These are phyloP conservation scores for Fraxinus platypoda DNA, from an alignment of 305 asterid genomes.

Conservation along the genomic window DNA sequence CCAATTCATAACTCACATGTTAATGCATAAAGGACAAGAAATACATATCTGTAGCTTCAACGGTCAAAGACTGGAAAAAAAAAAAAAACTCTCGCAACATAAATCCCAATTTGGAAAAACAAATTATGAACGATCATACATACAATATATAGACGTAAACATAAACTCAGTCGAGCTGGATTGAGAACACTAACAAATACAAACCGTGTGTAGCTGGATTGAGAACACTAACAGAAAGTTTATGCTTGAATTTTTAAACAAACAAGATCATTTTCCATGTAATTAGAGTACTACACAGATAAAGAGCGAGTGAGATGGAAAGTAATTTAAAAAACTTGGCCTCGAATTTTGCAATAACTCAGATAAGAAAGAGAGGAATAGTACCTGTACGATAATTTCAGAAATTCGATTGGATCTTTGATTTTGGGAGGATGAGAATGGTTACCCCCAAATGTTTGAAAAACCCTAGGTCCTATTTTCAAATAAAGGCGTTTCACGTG, in stretches of 20 bases:
- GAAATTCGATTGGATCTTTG: conserved; percentile 1
- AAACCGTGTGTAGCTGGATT: background rate
- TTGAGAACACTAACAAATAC: background rate
- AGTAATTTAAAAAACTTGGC: background rate
- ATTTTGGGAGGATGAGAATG: conserved; percentile 11
- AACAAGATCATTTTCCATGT: background rate
- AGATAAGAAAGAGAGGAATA: background rate
- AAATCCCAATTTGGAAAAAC: background rate
- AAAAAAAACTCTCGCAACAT: background rate
- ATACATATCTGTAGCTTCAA: background rate
- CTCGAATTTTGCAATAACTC: background rate
- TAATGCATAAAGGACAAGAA: background rate
- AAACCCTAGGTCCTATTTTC: conserved; percentile 30
- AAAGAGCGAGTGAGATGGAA: background rate
- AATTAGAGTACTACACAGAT: background rate
- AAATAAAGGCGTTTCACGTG: conserved; percentile 14
- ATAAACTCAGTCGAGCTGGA: background rate
- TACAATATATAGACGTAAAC: background rate
- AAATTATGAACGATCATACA: background rate
- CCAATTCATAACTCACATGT: background rate
- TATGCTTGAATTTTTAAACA: background rate
- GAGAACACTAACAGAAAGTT: background rate
- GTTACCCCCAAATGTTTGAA: conserved; percentile 13
- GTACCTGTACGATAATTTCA: conserved; percentile 22
- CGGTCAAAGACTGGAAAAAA: background rate